These are phyloP conservation scores for Notholithocarpus densiflorus DNA, from an alignment of 306 rosid genomes.

Conservation along the genomic window DNA sequence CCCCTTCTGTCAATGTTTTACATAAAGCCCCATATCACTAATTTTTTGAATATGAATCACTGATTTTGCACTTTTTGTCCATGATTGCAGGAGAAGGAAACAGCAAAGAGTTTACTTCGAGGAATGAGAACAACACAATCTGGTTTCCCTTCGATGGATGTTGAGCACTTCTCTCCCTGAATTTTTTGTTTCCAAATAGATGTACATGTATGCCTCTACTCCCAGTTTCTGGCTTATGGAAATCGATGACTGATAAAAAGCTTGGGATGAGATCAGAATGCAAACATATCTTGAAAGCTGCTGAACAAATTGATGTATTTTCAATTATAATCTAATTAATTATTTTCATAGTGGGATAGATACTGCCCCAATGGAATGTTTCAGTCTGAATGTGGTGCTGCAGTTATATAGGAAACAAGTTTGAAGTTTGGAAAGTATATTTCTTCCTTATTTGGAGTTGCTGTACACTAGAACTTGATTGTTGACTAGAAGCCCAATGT, in stretches of 20 bases:
- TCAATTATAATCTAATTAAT: neutral
- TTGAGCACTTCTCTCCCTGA: constrained; percentile 79
- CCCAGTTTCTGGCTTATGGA: constrained; percentile 14
- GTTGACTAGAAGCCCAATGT: neutral
- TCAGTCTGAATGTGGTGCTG: neutral
- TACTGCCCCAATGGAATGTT: neutral
- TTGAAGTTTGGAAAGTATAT: neutral
- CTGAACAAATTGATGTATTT: constrained; percentile 1
- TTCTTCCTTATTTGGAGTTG: neutral
- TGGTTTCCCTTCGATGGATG: constrained; percentile 63
- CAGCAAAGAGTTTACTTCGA: constrained; percentile 80
- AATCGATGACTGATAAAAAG: neutral
- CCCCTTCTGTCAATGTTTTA: neutral
- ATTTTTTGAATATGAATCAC: neutral
- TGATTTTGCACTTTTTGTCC: constrained; percentile 11
- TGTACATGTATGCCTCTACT: neutral
- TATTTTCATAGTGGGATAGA: neutral
- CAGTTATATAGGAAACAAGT: neutral
- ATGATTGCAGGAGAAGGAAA: constrained; percentile 79
- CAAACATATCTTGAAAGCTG: neutral
- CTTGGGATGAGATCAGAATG: neutral
- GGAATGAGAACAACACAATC: constrained; percentile 78
- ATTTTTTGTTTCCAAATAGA: neutral
- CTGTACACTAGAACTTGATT: neutral
- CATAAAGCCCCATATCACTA: neutral